These are phyloP conservation scores for Flaveria linearis DNA, from an alignment of 129 eudicot species.

Conservation along the genomic window DNA sequence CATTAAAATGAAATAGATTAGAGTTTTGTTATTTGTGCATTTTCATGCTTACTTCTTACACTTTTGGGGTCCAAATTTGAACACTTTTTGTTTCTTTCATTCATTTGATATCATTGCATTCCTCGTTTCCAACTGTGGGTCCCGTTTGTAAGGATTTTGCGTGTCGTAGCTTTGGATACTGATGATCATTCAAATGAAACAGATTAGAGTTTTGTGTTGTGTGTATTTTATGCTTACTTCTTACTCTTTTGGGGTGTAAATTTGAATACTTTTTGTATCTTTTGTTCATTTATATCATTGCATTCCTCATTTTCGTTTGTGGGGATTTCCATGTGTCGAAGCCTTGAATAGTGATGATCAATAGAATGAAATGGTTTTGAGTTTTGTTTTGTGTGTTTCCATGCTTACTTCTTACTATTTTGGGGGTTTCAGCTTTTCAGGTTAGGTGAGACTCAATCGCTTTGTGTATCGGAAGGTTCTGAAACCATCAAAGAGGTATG, in stretches of 20 bases:
- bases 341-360: background rate
- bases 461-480: slow-evolving; percentile 63
- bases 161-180: background rate
- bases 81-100: slow-evolving; percentile 9
- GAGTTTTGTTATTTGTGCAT: background rate
- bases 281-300: slow-evolving; percentile 12
- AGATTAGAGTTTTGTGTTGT: background rate
- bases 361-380: background rate
- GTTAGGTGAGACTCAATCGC: slow-evolving; percentile 54
- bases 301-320: background rate
- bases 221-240: slow-evolving; percentile 7
- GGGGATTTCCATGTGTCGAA: background rate
- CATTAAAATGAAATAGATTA: background rate
- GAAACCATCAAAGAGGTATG: slow-evolving; percentile 72
- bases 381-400: background rate
- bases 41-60: background rate
- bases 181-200: background rate
- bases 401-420: slow-evolving; percentile 14
- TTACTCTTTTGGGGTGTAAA: background rate
- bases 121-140: slow-evolving; percentile 12
- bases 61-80: background rate
- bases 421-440: slow-evolving; percentile 58
- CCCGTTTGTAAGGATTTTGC: background rate
- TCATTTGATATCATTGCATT: slow-evolving; percentile 18
- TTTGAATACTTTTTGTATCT: background rate